Evolutionary conservation across 768 basidiomycete genomes (phyloP).

Genomic region (Pleurotus citrinopileatus): DNA sequence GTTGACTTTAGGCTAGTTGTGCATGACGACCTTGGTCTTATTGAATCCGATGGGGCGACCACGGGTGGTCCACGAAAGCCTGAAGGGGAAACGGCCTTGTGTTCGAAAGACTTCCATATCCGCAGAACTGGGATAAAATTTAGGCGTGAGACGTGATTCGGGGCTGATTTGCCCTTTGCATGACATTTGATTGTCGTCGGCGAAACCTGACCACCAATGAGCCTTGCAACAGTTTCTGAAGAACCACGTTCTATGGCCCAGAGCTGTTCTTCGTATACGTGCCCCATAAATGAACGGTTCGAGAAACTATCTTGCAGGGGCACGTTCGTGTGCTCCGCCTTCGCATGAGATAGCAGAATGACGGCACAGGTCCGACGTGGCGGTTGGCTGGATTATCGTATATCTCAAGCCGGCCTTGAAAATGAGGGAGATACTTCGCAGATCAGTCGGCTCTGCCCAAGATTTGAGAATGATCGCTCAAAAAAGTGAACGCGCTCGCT

Average conservation of each 20-base stretch:
- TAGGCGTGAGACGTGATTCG: neutral
- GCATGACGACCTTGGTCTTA: neutral
- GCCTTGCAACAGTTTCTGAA: neutral
- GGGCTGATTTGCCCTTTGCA: neutral
- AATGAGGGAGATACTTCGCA: constrained; percentile 9
- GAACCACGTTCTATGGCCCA: neutral
- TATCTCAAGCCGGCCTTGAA: neutral
- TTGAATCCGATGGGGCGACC: neutral
- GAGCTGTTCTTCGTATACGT: neutral
- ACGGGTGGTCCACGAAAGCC: neutral
- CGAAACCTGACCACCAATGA: neutral
- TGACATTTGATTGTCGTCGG: neutral
- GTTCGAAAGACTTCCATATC: neutral
- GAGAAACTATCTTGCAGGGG: neutral
- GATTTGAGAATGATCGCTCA: constrained; percentile 10
- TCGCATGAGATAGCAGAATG: neutral
- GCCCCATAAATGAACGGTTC: neutral
- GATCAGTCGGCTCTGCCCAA: constrained; percentile 5
- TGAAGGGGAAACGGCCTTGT: neutral
- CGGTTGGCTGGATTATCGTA: neutral
- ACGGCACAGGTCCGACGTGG: constrained; percentile 3
- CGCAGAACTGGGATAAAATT: no score
- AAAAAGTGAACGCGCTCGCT: constrained; percentile 5
- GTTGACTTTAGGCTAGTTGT: neutral
- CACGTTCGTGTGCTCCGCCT: constrained; percentile 4